Evolutionary conservation across 306 rosid species (phyloP), one percentile per base, ranked within the genome.

Genomic region (Begonia masoniana): DNA sequence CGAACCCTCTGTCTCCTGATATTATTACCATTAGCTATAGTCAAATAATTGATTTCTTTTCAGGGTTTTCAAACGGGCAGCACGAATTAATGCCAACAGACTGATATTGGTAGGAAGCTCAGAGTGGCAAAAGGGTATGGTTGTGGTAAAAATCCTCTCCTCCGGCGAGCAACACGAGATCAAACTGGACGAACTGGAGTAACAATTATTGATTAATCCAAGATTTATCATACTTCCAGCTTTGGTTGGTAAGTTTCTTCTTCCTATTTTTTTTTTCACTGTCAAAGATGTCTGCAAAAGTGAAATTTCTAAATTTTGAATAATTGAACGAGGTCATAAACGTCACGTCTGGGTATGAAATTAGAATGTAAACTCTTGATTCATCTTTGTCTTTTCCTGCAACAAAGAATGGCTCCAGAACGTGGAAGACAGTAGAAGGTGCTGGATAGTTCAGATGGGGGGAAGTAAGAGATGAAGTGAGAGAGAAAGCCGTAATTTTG

Each of bases 41-140:
- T 51, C 52, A 35, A 15, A 42, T 47, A 12, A 21, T 35, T 52
- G 51, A 13, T 43, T 65, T 47, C 54, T 52, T 42, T 67, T 47
- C 63, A 83, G 96, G 97, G 94, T 91, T 58, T 85, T 82, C 60
- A 85, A 85, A 70, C 68, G 92, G 54, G 96, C 96, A 36, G 64
- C 80, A 43, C 67, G 94, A 42, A 70, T 77, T 71, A 91, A 83
- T 55, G 95, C 92, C 15, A 58, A 71, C 47, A 79, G 94, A 71
- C 71, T 91, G 59, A 77, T 91, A 64, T 66, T 91, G 57, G 94
- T 91, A 49, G 97, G 97, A 53, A 76, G 51, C 71, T 74, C 97
- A 1, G 96, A 91, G 77, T 91, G 97, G 97, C 82, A 85, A 73
- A 73, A 65, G 76, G 96, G 92, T 60, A 72, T 73, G 85, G 96